Base-by-base conservation (phyloP, 495 filamentous ascomycete genomes). In the Xylaria acuta region DNA sequence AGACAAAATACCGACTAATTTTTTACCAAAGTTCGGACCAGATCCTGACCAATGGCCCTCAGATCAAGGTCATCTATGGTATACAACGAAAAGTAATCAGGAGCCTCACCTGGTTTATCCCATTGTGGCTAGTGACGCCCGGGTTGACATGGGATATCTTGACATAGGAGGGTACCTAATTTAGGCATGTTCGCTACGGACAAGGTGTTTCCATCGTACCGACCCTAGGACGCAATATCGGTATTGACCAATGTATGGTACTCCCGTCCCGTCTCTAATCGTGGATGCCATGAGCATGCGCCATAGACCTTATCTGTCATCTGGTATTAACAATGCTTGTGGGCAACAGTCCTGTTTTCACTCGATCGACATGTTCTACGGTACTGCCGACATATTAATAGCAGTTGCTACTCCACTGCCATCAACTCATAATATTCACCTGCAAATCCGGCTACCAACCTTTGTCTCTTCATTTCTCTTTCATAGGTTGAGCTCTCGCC, bases 131-230 rank as follows among this genome's bases (percentile, higher is more conserved):
- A 59, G 70, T 56, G 40, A 60, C 54, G 56, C 27, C 72, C 41
- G 53, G 58, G 70, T 60, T 66, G 64, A 66, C 36, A n/a, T 68
- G 53, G 34, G 67, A 54, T 74, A 63, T 74, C 71, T 64, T 25
- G 69, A 70, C 40, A 69, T 56, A 68, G 67, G 69, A 67, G 22
- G 65, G 63, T 47, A 58, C 51, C 69, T 45, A 73, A 74, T 77
- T 77, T 76, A 76, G 76, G 76, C 76, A 76, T 65, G 64, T 70
- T 58, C 59, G 45, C 74, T 34, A 72, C 64, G 66, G 43, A 73
- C 66, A 68, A 65, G 68, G 43, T 72, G 30, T 74, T 36, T 66
- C 54, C 53, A 70, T 53, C 41, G 20, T 67, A 30, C 68, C 47
- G 27, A 38, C 18, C 53, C 51, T 64, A 30, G 22, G 22, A 67